These are phyloP conservation scores for Nothophoma quercina DNA, from an alignment of 2,329 filamentous ascomycete genomes.

Conservation along the genomic window DNA sequence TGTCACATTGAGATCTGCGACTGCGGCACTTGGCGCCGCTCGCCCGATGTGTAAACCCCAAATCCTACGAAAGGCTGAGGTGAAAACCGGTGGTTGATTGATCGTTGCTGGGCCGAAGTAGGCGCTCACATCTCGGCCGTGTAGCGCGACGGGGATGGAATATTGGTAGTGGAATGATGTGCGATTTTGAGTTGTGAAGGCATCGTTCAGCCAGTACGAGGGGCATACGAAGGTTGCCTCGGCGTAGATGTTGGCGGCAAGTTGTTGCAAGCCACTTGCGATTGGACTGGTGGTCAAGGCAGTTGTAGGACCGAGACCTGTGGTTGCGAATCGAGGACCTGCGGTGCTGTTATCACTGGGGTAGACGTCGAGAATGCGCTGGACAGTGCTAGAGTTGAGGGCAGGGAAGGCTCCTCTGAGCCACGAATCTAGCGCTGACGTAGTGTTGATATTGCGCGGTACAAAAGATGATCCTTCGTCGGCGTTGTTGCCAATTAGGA, in stretches of 20 bases:
- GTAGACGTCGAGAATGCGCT: slow-evolving; percentile 48
- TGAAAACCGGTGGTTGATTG: background rate
- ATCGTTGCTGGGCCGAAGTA: background rate
- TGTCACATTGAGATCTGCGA: too few relatives aligned
- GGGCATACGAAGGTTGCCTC: slow-evolving; percentile 65
- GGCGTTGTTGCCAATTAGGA: slow-evolving; percentile 55
- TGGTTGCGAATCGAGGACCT: slow-evolving; percentile 40
- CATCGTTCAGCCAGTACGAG: slow-evolving; percentile 63
- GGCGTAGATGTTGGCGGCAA: slow-evolving; percentile 60
- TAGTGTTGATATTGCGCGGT: slow-evolving; percentile 53
- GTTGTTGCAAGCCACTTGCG: slow-evolving; percentile 63
- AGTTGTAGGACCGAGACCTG: slow-evolving; percentile 49
- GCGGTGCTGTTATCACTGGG: slow-evolving; percentile 27
- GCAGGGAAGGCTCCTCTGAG: slow-evolving; percentile 55
- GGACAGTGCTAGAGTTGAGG: slow-evolving; percentile 44
- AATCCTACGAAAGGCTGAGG: background rate
- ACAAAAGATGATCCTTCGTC: slow-evolving; percentile 60
- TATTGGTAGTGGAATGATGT: background rate
- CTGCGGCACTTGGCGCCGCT: too few relatives aligned
- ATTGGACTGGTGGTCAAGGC: slow-evolving; percentile 60
- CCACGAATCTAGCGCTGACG: slow-evolving; percentile 51
- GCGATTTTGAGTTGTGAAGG: slow-evolving; percentile 40
- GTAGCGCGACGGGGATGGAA: background rate
- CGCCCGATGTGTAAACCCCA: background rate
- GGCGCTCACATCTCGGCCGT: background rate